A percentile compares a stretch with the other conserved stretches of the same genome.
Conservation (phyloP, 2,329 filamentous ascomycete genomes). For the Pseudopyrenochaeta lycopersici region DNA sequence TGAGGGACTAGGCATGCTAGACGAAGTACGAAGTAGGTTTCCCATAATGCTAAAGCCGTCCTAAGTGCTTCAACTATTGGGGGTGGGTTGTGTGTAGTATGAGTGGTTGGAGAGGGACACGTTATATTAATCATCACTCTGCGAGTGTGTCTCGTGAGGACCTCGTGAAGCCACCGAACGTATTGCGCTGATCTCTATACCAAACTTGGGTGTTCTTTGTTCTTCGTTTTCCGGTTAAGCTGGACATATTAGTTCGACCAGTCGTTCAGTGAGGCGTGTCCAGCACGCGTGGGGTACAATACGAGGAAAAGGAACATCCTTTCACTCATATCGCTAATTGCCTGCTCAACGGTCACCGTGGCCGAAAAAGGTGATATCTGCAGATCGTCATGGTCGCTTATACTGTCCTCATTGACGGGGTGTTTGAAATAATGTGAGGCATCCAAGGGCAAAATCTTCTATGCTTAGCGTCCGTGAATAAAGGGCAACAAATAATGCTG, state of each 20-base stretch:
- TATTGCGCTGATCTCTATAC: background rate
- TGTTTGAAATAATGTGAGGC: background rate
- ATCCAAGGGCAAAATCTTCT: background rate
- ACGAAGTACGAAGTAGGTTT: too few species aligned
- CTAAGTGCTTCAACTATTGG: too few species aligned
- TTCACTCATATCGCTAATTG: too few species aligned
- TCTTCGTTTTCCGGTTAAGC: too few species aligned
- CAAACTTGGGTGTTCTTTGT: background rate
- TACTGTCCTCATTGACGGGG: background rate
- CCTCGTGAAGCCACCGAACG: background rate
- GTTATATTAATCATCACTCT: too few species aligned
- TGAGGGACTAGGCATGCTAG: too few species aligned
- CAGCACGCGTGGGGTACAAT: background rate
- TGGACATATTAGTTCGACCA: background rate
- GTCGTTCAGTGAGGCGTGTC: background rate
- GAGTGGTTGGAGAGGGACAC: too few species aligned
- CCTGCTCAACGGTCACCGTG: background rate
- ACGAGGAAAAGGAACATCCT: background rate
- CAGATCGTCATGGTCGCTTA: too few species aligned
- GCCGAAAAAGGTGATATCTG: background rate
- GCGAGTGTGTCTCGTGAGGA: background rate
- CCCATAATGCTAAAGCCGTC: too few species aligned
- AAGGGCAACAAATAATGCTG: background rate
- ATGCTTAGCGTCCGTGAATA: background rate
- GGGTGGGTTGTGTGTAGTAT: too few species aligned